phyloP scores from a whole-genome alignment of 2,329 filamentous ascomycete species.

The Penicillium sp. region DNA sequence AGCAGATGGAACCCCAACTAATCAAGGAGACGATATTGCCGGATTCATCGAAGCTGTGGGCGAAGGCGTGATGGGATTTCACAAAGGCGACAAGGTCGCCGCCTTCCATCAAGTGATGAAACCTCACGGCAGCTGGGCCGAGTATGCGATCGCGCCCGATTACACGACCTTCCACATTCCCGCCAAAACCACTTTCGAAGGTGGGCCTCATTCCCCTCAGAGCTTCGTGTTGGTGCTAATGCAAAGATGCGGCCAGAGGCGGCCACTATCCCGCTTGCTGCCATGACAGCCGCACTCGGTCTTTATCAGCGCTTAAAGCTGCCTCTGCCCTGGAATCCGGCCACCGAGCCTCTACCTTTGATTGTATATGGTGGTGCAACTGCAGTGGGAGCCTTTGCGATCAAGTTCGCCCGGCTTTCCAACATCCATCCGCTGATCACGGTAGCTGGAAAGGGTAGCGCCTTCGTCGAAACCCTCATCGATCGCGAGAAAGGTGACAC shows the following conservation, averaged over 20 bases:
- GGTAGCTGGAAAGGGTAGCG: conserved; percentile 54
- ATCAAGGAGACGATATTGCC: conserved; percentile 54
- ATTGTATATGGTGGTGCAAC: conserved; percentile 52
- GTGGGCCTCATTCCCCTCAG: conserved; percentile 24
- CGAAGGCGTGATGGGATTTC: conserved; percentile 53
- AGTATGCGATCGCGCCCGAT: conserved; percentile 55
- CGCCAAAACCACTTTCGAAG: conserved; percentile 51
- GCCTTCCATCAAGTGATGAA: conserved; percentile 50
- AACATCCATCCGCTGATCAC: conserved; percentile 63
- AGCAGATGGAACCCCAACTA: conserved; percentile 20
- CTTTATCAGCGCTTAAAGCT: conserved; percentile 50
- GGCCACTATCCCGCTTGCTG: conserved; percentile 56
- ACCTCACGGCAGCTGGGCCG: conserved; percentile 54
- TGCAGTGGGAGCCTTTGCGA: conserved; percentile 57
- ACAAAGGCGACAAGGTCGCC: conserved; percentile 55
- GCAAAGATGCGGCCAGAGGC: conserved; percentile 41
- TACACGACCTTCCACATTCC: conserved; percentile 58
- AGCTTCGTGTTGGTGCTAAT: neutral
- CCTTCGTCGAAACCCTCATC: conserved; percentile 54
- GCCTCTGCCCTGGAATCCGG: conserved; percentile 50
- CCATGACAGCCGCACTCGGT: conserved; percentile 54
- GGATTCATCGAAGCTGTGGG: conserved; percentile 53
- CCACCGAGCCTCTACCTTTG: conserved; percentile 36
- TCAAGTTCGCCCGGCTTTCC: conserved; percentile 55
- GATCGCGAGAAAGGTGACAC: conserved; percentile 55